Conservation (phyloP, 306 rosid genomes). For the Cucurbita ficifolia region DNA sequence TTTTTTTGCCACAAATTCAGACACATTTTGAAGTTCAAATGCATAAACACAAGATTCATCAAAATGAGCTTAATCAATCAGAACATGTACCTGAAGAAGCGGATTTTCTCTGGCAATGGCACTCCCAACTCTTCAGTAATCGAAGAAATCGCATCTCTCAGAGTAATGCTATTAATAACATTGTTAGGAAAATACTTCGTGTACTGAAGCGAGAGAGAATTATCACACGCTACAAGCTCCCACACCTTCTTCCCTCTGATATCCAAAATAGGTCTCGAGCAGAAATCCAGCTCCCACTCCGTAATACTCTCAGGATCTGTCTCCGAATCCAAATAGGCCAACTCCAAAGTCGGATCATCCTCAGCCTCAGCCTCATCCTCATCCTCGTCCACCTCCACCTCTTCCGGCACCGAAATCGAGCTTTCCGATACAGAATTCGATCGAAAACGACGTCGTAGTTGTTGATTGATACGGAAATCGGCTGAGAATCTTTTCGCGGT, state of each 20-base stretch:
- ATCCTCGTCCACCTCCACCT: slow-evolving; percentile 18
- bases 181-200: slow-evolving; percentile 87
- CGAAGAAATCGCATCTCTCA: slow-evolving; percentile 57
- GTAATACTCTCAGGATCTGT: slow-evolving; percentile 39
- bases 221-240: slow-evolving; percentile 87
- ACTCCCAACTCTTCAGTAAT: slow-evolving; percentile 48
- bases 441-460: slow-evolving; percentile 21
- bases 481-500: slow-evolving; percentile 14
- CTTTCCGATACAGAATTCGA: slow-evolving; percentile 44
- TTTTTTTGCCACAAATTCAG: not conserved
- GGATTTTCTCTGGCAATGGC: slow-evolving; percentile 64
- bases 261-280: slow-evolving; percentile 89
- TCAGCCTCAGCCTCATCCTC: slow-evolving; percentile 9
- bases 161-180: slow-evolving; percentile 77
- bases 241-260: slow-evolving; percentile 84
- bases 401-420: slow-evolving; percentile 40
- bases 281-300: slow-evolving; percentile 88
- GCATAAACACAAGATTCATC: not conserved
- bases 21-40: not conserved
- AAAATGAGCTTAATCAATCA: not conserved
- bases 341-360: slow-evolving; percentile 55
- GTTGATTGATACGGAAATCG: slow-evolving; percentile 2
- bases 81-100: slow-evolving; percentile 60
- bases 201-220: slow-evolving; percentile 61
- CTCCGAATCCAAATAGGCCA: slow-evolving; percentile 58